Evolutionary conservation across 768 basidiomycete species (phyloP), one percentile per base, ranked within the genome.

Genomic region (Lentinula guzmanii): DNA sequence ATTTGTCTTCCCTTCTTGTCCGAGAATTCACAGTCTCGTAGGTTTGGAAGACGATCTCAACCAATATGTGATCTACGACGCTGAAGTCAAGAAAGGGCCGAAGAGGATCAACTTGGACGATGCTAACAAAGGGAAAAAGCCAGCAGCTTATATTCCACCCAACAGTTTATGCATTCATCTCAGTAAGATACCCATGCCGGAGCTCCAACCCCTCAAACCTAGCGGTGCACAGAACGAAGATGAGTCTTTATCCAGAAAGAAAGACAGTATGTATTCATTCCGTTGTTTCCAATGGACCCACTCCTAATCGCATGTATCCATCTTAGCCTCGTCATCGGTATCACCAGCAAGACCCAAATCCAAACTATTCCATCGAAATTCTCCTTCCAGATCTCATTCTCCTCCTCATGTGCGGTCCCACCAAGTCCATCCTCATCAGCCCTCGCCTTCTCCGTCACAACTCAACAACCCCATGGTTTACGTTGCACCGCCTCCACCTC

Each of bases 161-260:
- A 79, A 77, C 37, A 85, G 80, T 63, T 77, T 94, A 0, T 80
- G 79, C 0, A 79, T 93, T 1, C 91, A 93, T 70, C 72, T 94
- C 16, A 91, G 90, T 78, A 93, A 93, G 77, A 91, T 94, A 52
- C 77, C 86, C 13, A 93, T 94, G 84, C 91, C 91, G 0, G 91
- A 94, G 69, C 80, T 94, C 15, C 81, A 82, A 66, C 89, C 89
- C 3, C 24, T 39, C 2, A 81, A 78, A 62, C 68, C 42, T 60
- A 67, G 65, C 35, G 11, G 21, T 24, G 60, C 64, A 43, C 67
- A 66, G 66, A 65, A 73, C 74, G 55, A 61, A 67, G 15, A 76
- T 74, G 65, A 76, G 73, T 72, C 77, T 74, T 45, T 10, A 9
- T 10, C 13, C 66, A 77, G 77, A 16, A 75, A 76, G 51, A 65